A percentile compares a stretch with the other conserved stretches of the same genome.
Conservation (phyloP, 495 filamentous ascomycete species). For the Sporormia fimetaria region DNA sequence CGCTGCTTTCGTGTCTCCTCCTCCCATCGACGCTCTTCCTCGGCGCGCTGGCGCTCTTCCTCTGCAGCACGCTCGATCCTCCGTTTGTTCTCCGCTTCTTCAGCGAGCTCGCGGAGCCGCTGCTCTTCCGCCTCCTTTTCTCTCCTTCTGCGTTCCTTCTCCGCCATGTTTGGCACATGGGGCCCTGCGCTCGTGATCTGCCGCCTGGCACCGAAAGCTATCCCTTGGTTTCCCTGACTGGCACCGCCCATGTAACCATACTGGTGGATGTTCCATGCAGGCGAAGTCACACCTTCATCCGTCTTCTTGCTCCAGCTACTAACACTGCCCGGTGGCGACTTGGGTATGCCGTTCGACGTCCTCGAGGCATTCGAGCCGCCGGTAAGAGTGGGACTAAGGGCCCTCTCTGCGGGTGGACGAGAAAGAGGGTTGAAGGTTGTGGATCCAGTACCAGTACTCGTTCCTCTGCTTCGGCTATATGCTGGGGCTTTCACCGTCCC, state of each 20-base stretch:
- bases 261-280: constrained; percentile 98
- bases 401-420: constrained; percentile 22
- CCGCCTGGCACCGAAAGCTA: constrained; percentile 78
- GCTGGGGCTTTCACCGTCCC: constrained; percentile 20
- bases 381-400: constrained; percentile 45
- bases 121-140: constrained; percentile 49
- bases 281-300: constrained; percentile 67
- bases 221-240: constrained; percentile 87
- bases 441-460: constrained; percentile 52
- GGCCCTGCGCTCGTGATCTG: constrained; percentile 85
- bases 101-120: constrained; percentile 45
- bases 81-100: constrained; percentile 54
- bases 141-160: constrained; percentile 50
- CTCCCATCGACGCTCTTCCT: constrained; percentile 71
- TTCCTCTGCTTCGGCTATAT: constrained; percentile 45
- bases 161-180: constrained; percentile 59
- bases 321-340: constrained; percentile 41
- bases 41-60: constrained; percentile 53
- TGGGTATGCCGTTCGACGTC: constrained; percentile 28
- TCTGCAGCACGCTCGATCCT: constrained; percentile 54
- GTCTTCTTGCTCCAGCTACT: constrained; percentile 85
- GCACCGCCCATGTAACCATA: constrained; percentile 94
- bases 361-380: constrained; percentile 34
- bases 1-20: constrained; percentile 58
- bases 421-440: constrained; percentile 32